phyloP scores from a whole-genome alignment of 768 basidiomycete species.

The Collybiopsis luxurians region DNA sequence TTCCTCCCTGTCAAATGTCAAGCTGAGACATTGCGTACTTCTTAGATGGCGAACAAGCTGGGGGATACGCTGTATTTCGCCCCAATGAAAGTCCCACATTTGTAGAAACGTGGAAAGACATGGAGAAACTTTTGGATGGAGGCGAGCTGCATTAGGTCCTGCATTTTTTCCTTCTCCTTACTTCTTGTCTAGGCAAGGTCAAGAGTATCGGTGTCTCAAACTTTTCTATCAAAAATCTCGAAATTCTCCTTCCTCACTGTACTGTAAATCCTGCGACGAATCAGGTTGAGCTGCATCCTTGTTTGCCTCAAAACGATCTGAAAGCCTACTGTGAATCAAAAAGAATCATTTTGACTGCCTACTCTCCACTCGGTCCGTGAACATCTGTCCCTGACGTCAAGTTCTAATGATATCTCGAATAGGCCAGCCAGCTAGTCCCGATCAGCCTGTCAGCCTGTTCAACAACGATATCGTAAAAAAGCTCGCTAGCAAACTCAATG shows the following conservation, averaged over 20 bases:
- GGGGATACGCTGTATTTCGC: constrained; percentile 5
- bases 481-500: constrained; percentile 31
- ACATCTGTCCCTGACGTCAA: not conserved
- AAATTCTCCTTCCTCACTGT: constrained; percentile 38
- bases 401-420: not conserved
- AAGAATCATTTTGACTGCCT: constrained; percentile 50
- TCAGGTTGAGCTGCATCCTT: constrained; percentile 58
- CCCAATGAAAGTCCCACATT: constrained; percentile 25
- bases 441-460: constrained; percentile 24
- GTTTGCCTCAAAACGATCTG: constrained; percentile 49
- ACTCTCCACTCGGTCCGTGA: constrained; percentile 38
- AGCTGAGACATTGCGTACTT: not conserved
- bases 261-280: constrained; percentile 51
- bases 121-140: constrained; percentile 27
- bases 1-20: not conserved
- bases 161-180: not conserved
- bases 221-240: constrained; percentile 45
- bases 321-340: constrained; percentile 46
- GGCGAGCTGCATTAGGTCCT: constrained; percentile 14
- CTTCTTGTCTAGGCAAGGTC: constrained; percentile 32
- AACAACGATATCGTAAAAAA: constrained; percentile 27
- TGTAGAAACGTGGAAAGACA: constrained; percentile 26
- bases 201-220: constrained; percentile 57
- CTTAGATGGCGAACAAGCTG: not conserved
- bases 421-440: constrained; percentile 10